Base-by-base conservation (phyloP, 2,329 filamentous ascomycete genomes). In the Aspergillus oerlinghausenensis region DNA sequence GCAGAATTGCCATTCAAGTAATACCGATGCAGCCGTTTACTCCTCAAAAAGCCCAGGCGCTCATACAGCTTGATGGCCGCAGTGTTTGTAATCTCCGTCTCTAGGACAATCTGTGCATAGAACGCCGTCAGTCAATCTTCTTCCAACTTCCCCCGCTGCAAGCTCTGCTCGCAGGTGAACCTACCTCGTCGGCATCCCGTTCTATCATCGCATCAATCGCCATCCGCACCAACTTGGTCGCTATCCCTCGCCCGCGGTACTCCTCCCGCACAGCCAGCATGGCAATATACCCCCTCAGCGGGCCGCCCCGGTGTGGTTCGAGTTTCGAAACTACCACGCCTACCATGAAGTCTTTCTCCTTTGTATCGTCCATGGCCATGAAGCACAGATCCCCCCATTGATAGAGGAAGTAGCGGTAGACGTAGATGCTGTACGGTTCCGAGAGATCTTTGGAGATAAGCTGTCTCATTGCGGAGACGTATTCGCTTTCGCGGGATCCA, bases 341-440 rank as follows among this genome's bases (percentile, higher is more conserved):
- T 58, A 96, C 84, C 55, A 99, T 84, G 52, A 70, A 63, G 42
- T 70, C 56, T 62, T 53, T 52, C 10, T 57, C 49, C 10, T 42
- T 40, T 49, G 57, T 43, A 60, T 88, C 80, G 48, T 82, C 78
- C 60, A 83, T 75, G 40, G 80, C 77, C 86, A 97, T 90, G 75
- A 91, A 97, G 75, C 94, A 99, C n/a, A 99, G 79, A 70, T 97
- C 88, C 4, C 90, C 89, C 94, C 94, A 99, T 82, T 97, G 92
- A 71, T 95, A 96, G 19, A 99, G 80, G 68, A 99, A 99, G 74
- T 99, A 99, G 32, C 94, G 87, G 75, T 97, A 99, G 57, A 99
- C 94, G 78, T 99, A 99, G 72, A 99, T 97, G 76, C 93, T 97
- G 74, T 99, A 99, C 1, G 94, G 94, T 74, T 99, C 94, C 65